Base-by-base conservation (phyloP, 768 basidiomycete species). In the Tulasnella sp. region DNA sequence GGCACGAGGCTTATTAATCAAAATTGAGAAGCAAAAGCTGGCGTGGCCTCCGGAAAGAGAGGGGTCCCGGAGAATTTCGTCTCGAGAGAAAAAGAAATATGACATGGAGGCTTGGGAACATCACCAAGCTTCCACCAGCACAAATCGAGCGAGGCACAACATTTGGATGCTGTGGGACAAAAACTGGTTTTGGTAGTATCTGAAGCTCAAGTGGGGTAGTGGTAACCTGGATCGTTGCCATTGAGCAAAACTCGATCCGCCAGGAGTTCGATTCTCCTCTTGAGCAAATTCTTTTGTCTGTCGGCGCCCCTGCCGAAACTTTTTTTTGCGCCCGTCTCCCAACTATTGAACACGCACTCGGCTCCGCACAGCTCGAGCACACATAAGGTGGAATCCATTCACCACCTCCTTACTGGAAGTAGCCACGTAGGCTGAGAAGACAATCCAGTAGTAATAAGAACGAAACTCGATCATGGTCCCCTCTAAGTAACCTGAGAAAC, bases 151-250 rank as follows among this genome's bases (percentile, higher is more conserved):
- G 14, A 46, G 6, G 9, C 9, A 2, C 22, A 1, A 6, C n/a
- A 24, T n/a, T 4, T n/a, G 6, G 5, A 54, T 3, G 31, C 0
- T 37, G 64, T 69, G 34, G 28, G 31, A 5, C 28, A 0, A 28
- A 69, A 31, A 31, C 64, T 37, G 8, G 34, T 31, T 69, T 69
- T 69, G 34, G 64, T 28, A 69, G 31, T 69, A 37, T 37, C 31
- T 40, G n/a, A 72, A 78, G 77, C 77, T 78, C 60, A 78, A 78
- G 77, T 78, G 77, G 54, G 54, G 77, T 78, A 78, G 77, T 72
- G 77, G 77, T 78, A 69, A 78, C 77, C 54, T 69, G 58, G 77
- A 60, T 78, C 60, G 60, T 78, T 78, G 77, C 77, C 77, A 78
- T 60, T 60, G 20, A 78, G 34, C 44, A 41, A 78, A 5, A 31